phyloP scores from a whole-genome alignment of 441 rosid species.

The Populus trichocarpa region DNA sequence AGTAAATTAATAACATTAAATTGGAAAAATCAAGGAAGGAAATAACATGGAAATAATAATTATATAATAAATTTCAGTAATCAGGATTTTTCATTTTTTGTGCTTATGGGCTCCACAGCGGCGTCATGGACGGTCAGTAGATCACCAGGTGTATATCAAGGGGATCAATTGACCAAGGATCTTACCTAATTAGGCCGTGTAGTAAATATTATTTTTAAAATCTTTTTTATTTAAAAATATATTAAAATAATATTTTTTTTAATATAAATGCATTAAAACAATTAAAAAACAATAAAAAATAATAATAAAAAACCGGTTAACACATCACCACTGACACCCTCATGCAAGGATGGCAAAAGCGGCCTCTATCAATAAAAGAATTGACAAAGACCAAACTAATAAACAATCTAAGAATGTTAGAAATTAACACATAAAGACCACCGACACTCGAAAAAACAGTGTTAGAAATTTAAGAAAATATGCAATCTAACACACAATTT shows the following conservation, averaged over 20 bases:
- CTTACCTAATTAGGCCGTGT: too few species aligned
- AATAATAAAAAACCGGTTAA: too few species aligned
- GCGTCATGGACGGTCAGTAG: constrained; percentile 24
- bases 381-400: too few species aligned
- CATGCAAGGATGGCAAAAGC: constrained; percentile 5
- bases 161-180: not conserved
- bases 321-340: not conserved
- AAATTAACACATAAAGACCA: constrained; percentile 16
- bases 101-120: not conserved
- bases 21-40: too few species aligned
- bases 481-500: not conserved
- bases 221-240: too few species aligned
- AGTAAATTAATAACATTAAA: not conserved
- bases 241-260: too few species aligned
- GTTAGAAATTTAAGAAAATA: not conserved
- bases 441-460: constrained; percentile 36
- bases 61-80: too few species aligned
- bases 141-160: constrained; percentile 21
- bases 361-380: not conserved
- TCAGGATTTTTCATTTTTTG: not conserved
- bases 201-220: too few species aligned
- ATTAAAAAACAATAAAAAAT: too few species aligned
- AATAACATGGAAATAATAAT: too few species aligned
- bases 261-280: too few species aligned
- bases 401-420: too few species aligned